These are phyloP conservation scores for Monosporozyma aquatica DNA, from an alignment of 805 yeast genomes.

Conservation along the genomic window DNA sequence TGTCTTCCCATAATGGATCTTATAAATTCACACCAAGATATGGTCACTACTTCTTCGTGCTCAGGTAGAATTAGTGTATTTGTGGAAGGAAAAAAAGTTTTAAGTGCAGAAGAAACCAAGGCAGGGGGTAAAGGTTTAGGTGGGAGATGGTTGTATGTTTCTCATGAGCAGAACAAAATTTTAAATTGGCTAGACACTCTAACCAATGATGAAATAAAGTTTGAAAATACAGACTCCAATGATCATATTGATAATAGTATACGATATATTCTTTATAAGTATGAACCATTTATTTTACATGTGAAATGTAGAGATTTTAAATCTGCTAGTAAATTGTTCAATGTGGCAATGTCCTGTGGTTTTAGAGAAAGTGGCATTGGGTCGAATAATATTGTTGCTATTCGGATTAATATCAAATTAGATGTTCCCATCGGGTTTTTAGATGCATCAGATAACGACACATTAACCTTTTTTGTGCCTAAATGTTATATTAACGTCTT, in stretches of 20 bases:
- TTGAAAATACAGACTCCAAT: constrained; percentile 1
- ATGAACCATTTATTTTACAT: constrained; percentile 78
- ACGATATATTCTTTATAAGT: constrained; percentile 63
- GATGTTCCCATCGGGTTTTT: constrained; percentile 70
- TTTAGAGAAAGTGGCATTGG: constrained; percentile 85
- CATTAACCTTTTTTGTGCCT: constrained; percentile 39
- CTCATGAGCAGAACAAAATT: constrained; percentile 50
- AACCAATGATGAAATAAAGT: constrained; percentile 18
- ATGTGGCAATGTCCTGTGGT: constrained; percentile 74
- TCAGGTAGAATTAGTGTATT: constrained; percentile 82
- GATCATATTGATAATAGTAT: constrained; percentile 3
- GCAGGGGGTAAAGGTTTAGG: constrained; percentile 82
- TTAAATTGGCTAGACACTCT: constrained; percentile 39
- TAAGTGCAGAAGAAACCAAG: constrained; percentile 23
- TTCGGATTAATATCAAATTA: constrained; percentile 55
- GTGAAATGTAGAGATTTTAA: constrained; percentile 61
- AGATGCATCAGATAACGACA: constrained; percentile 21
- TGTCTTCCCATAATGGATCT: constrained; percentile 64
- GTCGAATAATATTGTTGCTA: constrained; percentile 65
- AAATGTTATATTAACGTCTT: constrained; percentile 43
- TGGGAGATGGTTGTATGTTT: constrained; percentile 75
- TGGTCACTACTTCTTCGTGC: constrained; percentile 84
- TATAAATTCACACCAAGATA: constrained; percentile 52
- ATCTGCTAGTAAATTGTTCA: constrained; percentile 53
- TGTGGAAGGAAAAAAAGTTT: constrained; percentile 56